Conservation (phyloP, 306 rosid genomes). For the Sesbania bispinosa region DNA sequence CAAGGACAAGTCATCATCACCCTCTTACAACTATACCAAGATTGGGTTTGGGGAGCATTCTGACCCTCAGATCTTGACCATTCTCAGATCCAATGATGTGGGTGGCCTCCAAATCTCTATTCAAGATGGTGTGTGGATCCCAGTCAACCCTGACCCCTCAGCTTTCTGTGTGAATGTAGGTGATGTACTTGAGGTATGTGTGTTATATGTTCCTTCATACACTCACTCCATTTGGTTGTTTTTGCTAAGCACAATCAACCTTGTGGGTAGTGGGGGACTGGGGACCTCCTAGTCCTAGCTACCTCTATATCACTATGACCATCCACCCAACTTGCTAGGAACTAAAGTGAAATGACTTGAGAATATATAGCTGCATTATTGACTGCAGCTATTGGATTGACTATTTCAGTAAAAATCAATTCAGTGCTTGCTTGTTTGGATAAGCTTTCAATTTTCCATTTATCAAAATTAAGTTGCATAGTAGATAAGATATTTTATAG, state of each 20-base stretch:
- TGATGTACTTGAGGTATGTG: conserved; percentile 61
- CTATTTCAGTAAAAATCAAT: neutral
- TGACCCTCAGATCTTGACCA: conserved; percentile 87
- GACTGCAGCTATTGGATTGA: conserved; percentile 11
- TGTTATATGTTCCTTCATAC: neutral
- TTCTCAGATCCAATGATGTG: conserved; percentile 78
- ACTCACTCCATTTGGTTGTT: neutral
- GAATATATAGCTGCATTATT: conserved; percentile 24
- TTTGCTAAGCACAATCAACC: conserved; percentile 2
- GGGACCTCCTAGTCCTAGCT: too few species aligned
- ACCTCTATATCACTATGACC: too few species aligned
- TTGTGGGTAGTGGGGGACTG: neutral
- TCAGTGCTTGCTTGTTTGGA: too few species aligned
- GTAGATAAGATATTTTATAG: neutral
- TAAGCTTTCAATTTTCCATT: too few species aligned
- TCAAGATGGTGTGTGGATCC: conserved; percentile 62
- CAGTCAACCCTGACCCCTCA: conserved; percentile 65
- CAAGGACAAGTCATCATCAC: conserved; percentile 29
- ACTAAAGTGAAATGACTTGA: conserved; percentile 25
- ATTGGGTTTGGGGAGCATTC: conserved; percentile 82
- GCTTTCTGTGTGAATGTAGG: conserved; percentile 80
- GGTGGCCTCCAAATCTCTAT: conserved; percentile 72
- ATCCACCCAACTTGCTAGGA: conserved; percentile 25
- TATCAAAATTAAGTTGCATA: too few species aligned
- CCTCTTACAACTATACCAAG: neutral